These are phyloP conservation scores for Heracleum sosnowskyi DNA, from an alignment of 129 eudicot genomes.

Conservation along the genomic window DNA sequence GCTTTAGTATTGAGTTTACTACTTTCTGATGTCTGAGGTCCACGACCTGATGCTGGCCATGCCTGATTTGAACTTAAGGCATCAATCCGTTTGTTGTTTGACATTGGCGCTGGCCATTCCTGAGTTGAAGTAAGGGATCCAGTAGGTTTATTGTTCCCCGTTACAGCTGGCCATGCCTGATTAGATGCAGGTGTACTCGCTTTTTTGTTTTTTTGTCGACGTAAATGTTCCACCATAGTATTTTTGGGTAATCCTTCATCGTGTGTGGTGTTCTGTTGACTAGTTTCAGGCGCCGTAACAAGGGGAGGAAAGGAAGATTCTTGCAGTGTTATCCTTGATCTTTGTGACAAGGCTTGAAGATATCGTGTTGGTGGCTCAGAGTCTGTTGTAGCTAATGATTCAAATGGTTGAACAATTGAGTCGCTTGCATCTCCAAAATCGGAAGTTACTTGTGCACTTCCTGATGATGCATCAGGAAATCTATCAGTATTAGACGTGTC, in stretches of 20 bases:
- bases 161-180: conserved; percentile 43
- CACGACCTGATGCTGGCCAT: conserved; percentile 24
- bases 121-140: background rate
- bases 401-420: conserved; percentile 50
- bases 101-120: conserved; percentile 3
- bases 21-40: conserved; percentile 20
- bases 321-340: conserved; percentile 46
- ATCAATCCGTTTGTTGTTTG: background rate
- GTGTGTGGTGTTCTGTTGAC: conserved; percentile 36
- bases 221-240: conserved; percentile 75
- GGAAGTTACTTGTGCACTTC: conserved; percentile 14
- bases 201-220: conserved; percentile 40
- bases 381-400: conserved; percentile 38
- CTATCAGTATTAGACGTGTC: conserved; percentile 31
- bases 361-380: conserved; percentile 67
- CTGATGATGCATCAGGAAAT: conserved; percentile 26
- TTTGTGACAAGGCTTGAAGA: conserved; percentile 62
- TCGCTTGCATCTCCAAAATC: conserved; percentile 25
- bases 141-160: background rate
- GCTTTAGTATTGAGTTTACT: conserved; percentile 31
- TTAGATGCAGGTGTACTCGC: conserved; percentile 27
- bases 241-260: conserved; percentile 32
- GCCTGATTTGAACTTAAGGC: background rate
- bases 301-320: conserved; percentile 91
- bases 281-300: conserved; percentile 30